Conservation (phyloP, 345 rosid species). For the Trapa bicornis region DNA sequence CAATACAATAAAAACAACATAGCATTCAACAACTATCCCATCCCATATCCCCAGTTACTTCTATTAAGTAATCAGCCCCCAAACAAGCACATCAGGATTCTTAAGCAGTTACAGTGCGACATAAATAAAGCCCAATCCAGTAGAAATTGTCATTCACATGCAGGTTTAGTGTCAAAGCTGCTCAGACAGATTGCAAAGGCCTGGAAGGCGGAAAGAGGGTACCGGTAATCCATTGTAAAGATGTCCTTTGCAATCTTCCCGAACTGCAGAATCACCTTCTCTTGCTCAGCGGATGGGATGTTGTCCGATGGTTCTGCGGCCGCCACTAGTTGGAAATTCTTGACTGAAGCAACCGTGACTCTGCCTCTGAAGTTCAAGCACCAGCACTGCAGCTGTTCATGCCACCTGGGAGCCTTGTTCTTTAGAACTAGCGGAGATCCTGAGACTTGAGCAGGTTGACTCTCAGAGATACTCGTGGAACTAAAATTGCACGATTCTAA, state of each 20-base stretch:
- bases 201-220: constrained; percentile 86
- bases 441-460: constrained; percentile 19
- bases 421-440: constrained; percentile 54
- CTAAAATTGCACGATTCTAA: constrained; percentile 10
- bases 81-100: not conserved
- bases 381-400: constrained; percentile 95
- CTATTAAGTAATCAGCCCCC: not conserved
- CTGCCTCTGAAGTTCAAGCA: constrained; percentile 91
- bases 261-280: constrained; percentile 72
- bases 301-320: constrained; percentile 48
- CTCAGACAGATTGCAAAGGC: constrained; percentile 88
- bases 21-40: not conserved
- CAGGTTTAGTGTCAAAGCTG: constrained; percentile 96
- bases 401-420: constrained; percentile 94
- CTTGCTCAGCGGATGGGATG: constrained; percentile 51
- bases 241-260: constrained; percentile 90
- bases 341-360: constrained; percentile 92
- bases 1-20: not conserved
- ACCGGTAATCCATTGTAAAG: constrained; percentile 88
- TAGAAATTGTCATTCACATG: constrained; percentile 46
- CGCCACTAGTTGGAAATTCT: constrained; percentile 88
- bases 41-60: not conserved
- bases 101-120: not conserved
- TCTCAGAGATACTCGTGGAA: constrained; percentile 26
- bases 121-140: not conserved